Conservation (phyloP, 192 early-diverging fungal genomes). For the Spizellomyces sp. region DNA sequence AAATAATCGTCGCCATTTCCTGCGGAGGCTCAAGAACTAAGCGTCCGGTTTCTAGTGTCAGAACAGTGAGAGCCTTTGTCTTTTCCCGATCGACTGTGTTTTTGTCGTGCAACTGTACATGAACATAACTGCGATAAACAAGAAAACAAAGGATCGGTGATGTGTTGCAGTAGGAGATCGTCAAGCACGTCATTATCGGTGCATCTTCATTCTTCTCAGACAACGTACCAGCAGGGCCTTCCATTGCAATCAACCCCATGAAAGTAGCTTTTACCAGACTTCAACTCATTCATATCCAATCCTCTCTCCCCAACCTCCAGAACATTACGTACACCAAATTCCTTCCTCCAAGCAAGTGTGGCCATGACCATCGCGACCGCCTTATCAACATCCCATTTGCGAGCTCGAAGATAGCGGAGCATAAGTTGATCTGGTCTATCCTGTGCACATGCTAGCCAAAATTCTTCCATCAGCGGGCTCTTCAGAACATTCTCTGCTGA, state of each 20-base stretch:
- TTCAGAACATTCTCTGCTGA: neutral
- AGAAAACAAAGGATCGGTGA: slow-evolving; percentile 6
- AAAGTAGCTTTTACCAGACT: slow-evolving; percentile 56
- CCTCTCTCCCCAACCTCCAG: slow-evolving; percentile 58
- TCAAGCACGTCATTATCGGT: too few relatives aligned
- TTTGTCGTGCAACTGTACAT: slow-evolving; percentile 57
- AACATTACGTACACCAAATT: slow-evolving; percentile 57
- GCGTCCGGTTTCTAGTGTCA: slow-evolving; percentile 60
- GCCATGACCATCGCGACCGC: slow-evolving; percentile 72
- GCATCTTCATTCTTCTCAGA: slow-evolving; percentile 9
- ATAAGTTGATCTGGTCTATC: slow-evolving; percentile 44
- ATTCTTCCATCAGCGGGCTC: slow-evolving; percentile 8
- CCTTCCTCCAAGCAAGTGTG: slow-evolving; percentile 74
- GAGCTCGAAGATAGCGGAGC: slow-evolving; percentile 81
- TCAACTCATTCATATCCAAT: slow-evolving; percentile 52
- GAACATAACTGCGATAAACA: slow-evolving; percentile 30
- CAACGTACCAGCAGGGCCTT: slow-evolving; percentile 53
- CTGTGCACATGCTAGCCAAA: slow-evolving; percentile 21
- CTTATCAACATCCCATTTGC: slow-evolving; percentile 84
- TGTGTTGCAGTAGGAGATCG: neutral
- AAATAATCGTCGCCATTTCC: slow-evolving; percentile 66
- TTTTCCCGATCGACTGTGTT: slow-evolving; percentile 25
- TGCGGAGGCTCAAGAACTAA: slow-evolving; percentile 52
- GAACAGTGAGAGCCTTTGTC: slow-evolving; percentile 37
- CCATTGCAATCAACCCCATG: slow-evolving; percentile 53